Percentiles rank a stretch among this genome's conserved stretches.
These are phyloP conservation scores for Gracilaria domingensis DNA, from an alignment of 23 red algal species.

Conservation along the genomic window DNA sequence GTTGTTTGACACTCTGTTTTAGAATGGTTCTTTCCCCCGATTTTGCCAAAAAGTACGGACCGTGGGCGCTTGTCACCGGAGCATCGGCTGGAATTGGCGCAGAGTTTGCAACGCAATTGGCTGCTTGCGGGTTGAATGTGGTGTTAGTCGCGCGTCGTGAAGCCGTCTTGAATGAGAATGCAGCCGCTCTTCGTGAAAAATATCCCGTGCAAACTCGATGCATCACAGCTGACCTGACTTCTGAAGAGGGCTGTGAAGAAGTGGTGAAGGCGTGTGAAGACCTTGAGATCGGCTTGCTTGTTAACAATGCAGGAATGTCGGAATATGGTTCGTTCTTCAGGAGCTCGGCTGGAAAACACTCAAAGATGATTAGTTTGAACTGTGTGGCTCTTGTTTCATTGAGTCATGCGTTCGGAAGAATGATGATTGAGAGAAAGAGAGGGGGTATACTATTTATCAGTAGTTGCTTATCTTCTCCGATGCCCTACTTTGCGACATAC, in stretches of 20 bases:
- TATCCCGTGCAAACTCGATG: conserved; percentile 1
- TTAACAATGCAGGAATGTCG: conserved; percentile 54
- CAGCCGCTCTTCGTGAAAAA: conserved; percentile 1
- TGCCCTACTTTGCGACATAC: conserved; percentile 49
- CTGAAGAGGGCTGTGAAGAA: neutral
- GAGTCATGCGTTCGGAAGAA: conserved; percentile 16
- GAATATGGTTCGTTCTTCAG: conserved; percentile 38
- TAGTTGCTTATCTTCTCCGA: neutral
- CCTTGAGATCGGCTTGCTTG: conserved; percentile 43
- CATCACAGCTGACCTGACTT: conserved; percentile 33
- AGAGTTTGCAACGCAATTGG: conserved; percentile 79
- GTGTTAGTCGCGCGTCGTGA: conserved; percentile 78
- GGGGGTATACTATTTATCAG: conserved; percentile 59
- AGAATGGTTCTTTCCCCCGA: neutral
- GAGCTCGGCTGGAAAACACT: neutral
- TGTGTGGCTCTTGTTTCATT: conserved; percentile 3
- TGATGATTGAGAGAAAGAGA: neutral
- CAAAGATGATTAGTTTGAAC: conserved; percentile 27
- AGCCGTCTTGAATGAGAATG: conserved; percentile 47
- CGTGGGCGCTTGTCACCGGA: conserved; percentile 94
- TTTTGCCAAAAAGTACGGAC: conserved; percentile 55
- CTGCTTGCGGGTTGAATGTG: conserved; percentile 64
- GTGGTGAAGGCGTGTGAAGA: neutral
- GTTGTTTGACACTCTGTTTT: neutral
- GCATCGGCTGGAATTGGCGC: conserved; percentile 90